Conservation (phyloP, 2,329 filamentous ascomycete genomes). For the Monosporascus ibericus region DNA sequence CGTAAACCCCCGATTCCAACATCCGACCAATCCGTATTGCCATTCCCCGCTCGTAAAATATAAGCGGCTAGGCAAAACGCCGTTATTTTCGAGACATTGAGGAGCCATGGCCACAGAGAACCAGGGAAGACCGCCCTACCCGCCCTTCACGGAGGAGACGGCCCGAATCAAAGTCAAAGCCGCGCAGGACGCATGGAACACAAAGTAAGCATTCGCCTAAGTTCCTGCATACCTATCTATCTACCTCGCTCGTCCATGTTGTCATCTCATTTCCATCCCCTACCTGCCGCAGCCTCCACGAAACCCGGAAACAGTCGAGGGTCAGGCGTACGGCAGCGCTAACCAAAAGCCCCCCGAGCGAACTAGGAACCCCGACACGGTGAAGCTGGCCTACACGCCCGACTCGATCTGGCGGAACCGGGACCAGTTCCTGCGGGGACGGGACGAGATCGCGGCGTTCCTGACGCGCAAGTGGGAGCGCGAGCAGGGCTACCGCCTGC, state of each 20-base stretch:
- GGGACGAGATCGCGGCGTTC: conserved; percentile 61
- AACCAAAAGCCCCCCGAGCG: background rate
- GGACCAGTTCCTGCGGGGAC: conserved; percentile 61
- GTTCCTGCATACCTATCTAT: background rate
- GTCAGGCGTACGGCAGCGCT: too few species aligned
- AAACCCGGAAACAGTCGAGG: too few species aligned
- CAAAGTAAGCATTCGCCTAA: conserved; percentile 41
- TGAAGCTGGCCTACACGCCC: conserved; percentile 69
- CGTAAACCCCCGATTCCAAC: background rate
- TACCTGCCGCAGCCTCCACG: background rate
- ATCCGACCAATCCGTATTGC: too few species aligned
- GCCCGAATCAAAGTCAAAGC: conserved; percentile 74
- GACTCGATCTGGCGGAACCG: conserved; percentile 80
- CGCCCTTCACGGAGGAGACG: conserved; percentile 69
- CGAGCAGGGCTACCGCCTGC: conserved; percentile 65
- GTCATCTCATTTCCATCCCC: background rate
- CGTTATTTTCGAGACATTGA: background rate
- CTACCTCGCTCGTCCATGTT: background rate
- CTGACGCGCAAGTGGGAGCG: conserved; percentile 67
- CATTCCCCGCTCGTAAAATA: too few species aligned
- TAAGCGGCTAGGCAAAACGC: background rate
- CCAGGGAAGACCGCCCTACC: conserved; percentile 40
- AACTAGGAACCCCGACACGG: conserved; percentile 52
- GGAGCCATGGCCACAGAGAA: conserved; percentile 16
- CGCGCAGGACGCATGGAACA: conserved; percentile 80